A percentile compares a stretch with the other conserved stretches of the same genome.
phyloP scores from a whole-genome alignment of 2,329 filamentous ascomycete species.

The Aspergillus sp. region DNA sequence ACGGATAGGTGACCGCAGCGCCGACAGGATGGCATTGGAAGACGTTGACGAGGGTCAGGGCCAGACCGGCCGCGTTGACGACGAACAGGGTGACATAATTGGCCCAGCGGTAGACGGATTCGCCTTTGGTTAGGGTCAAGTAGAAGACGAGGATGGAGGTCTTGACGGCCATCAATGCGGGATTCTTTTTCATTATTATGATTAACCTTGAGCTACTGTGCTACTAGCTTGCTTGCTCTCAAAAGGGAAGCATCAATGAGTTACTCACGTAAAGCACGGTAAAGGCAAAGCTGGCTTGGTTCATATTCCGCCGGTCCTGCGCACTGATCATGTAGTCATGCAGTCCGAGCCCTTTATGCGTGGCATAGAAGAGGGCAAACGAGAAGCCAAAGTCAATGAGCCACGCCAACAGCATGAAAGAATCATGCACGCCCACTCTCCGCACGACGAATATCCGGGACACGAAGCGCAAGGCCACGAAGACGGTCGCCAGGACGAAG shows the following conservation, averaged over 20 bases:
- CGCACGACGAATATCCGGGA: slow-evolving; percentile 66
- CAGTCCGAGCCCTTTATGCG: slow-evolving; percentile 36
- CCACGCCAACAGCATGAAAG: slow-evolving; percentile 74
- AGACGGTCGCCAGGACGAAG: slow-evolving; percentile 61
- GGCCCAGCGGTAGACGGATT: slow-evolving; percentile 68
- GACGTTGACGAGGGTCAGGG: slow-evolving; percentile 76
- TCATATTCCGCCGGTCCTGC: slow-evolving; percentile 24
- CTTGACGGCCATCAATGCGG: slow-evolving; percentile 82
- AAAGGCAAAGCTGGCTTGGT: slow-evolving; percentile 51
- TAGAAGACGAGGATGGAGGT: slow-evolving; percentile 91
- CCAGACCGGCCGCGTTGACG: slow-evolving; percentile 68
- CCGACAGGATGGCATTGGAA: slow-evolving; percentile 72
- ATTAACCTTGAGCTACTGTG: background rate
- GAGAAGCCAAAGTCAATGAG: slow-evolving; percentile 40
- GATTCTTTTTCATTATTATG: slow-evolving; percentile 54
- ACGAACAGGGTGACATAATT: slow-evolving; percentile 71
- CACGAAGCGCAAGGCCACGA: slow-evolving; percentile 65
- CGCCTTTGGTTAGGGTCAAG: slow-evolving; percentile 69
- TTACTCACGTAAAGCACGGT: slow-evolving; percentile 50
- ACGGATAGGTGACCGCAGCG: slow-evolving; percentile 56
- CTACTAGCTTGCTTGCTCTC: no score
- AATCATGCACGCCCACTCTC: slow-evolving; percentile 67
- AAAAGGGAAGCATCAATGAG: background rate
- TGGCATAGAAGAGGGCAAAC: slow-evolving; percentile 39
- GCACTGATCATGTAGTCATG: slow-evolving; percentile 32